These are phyloP conservation scores for Aspergillus brasiliensis DNA, from an alignment of 2,329 filamentous ascomycete genomes.

Conservation along the genomic window DNA sequence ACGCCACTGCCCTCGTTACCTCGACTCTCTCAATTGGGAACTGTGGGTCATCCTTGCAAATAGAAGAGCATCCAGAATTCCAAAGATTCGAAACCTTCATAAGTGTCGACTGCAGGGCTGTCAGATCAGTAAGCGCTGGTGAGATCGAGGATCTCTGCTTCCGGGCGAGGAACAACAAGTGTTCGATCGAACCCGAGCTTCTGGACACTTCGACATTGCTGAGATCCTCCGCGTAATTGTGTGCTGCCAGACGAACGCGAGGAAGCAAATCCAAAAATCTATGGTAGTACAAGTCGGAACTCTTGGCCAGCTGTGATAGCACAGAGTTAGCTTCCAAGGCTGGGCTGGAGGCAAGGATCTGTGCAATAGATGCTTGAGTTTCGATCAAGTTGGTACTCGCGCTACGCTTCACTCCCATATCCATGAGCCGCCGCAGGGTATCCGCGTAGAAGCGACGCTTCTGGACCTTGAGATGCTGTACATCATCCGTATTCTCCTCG, in stretches of 20 bases:
- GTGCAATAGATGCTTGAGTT: constrained; percentile 70
- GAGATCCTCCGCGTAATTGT: constrained; percentile 81
- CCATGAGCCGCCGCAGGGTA: constrained; percentile 75
- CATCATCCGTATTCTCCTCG: constrained; percentile 79
- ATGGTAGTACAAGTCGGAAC: constrained; percentile 74
- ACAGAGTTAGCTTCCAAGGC: constrained; percentile 34
- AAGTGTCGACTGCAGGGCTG: constrained; percentile 32
- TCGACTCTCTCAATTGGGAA: constrained; percentile 22
- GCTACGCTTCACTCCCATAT: constrained; percentile 89
- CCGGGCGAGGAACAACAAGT: constrained; percentile 63
- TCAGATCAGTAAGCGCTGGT: constrained; percentile 33
- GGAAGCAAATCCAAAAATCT: constrained; percentile 74
- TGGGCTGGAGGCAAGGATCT: constrained; percentile 65
- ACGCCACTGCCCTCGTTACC: constrained; percentile 46
- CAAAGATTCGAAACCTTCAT: constrained; percentile 38
- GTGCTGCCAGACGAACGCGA: constrained; percentile 64
- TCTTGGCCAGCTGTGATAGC: constrained; percentile 33
- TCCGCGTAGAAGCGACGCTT: constrained; percentile 92
- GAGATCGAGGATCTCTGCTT: constrained; percentile 43
- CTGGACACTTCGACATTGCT: constrained; percentile 76
- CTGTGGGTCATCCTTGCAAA: constrained; percentile 24
- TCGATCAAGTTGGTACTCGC: constrained; percentile 71
- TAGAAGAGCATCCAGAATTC: constrained; percentile 27
- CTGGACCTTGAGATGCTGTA: constrained; percentile 86
- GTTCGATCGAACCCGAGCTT: constrained; percentile 84